These are phyloP conservation scores for Athelia sp. DNA, from an alignment of 1,284 basidiomycete genomes.

Conservation along the genomic window DNA sequence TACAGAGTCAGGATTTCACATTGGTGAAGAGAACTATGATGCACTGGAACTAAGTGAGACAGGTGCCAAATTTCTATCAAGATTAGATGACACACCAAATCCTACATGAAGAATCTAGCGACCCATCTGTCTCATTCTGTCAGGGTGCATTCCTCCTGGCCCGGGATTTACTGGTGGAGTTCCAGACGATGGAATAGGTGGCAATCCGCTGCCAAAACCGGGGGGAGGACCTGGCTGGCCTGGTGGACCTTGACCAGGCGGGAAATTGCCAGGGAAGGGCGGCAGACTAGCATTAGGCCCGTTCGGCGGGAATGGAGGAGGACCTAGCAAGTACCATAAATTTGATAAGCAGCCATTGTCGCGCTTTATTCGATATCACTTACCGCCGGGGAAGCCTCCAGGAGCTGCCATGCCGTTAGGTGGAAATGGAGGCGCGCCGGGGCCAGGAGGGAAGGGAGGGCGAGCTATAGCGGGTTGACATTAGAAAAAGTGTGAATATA, in stretches of 20 bases:
- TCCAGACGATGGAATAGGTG: constrained; percentile 11
- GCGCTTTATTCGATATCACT: constrained; percentile 11
- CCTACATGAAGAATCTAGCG: constrained; percentile 6
- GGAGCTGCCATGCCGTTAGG: constrained; percentile 42
- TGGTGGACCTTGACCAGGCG: constrained; percentile 15
- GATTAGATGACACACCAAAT: too few relatives aligned
- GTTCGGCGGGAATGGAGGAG: constrained; percentile 60
- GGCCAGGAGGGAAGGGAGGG: constrained; percentile 67
- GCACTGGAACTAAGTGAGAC: neutral
- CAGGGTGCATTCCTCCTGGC: constrained; percentile 74
- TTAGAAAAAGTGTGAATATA: too few relatives aligned
- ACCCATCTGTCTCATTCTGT: constrained; percentile 80
- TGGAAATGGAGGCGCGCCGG: constrained; percentile 27
- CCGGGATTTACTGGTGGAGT: constrained; percentile 25
- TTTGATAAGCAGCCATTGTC: neutral
- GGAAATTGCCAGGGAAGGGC: constrained; percentile 44
- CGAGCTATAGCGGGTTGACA: constrained; percentile 45
- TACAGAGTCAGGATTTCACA: too few relatives aligned
- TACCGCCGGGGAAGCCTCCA: constrained; percentile 36
- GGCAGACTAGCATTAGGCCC: constrained; percentile 34
- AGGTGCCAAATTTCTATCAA: neutral
- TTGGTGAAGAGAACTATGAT: too few relatives aligned
- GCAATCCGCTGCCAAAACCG: constrained; percentile 24
- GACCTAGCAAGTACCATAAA: constrained; percentile 23
- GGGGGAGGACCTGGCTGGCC: constrained; percentile 22